A percentile compares a stretch with the other conserved stretches of the same genome.
phyloP scores from a whole-genome alignment of 1,284 basidiomycete genomes.

The Moniliophthora roreri region DNA sequence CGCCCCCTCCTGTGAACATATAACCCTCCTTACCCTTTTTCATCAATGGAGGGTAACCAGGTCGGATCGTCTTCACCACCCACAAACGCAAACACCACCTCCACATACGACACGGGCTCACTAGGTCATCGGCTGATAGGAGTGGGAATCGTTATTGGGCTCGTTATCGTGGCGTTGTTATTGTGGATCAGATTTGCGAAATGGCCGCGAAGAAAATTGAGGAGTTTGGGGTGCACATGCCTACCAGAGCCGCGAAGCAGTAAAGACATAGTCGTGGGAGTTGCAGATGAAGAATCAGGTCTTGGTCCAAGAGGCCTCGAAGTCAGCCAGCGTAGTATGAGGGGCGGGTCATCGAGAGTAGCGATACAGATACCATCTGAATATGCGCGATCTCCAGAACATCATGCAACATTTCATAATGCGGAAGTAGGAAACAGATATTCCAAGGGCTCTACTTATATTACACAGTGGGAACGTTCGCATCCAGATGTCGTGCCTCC shows the following conservation, averaged over 20 bases:
- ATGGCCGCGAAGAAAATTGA: slow-evolving; percentile 25
- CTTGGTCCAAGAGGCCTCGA: too few species aligned
- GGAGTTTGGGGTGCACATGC: slow-evolving; percentile 10
- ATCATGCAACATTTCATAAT: neutral
- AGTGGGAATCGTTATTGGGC: slow-evolving; percentile 35
- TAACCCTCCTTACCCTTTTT: neutral
- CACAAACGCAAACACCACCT: slow-evolving; percentile 18
- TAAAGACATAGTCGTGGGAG: slow-evolving; percentile 10
- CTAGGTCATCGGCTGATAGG: slow-evolving; percentile 44
- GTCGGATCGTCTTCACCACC: slow-evolving; percentile 14
- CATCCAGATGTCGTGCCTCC: neutral
- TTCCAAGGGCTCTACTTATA: neutral
- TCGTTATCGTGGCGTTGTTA: slow-evolving; percentile 28
- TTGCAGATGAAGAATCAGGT: neutral
- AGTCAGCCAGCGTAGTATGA: too few species aligned
- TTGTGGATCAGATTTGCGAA: slow-evolving; percentile 30
- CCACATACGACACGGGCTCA: slow-evolving; percentile 23
- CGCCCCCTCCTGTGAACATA: too few species aligned
- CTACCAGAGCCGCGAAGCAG: slow-evolving; percentile 7
- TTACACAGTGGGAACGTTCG: neutral
- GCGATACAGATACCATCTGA: neutral
- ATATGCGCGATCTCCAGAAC: neutral
- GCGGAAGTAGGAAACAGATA: slow-evolving; percentile 1
- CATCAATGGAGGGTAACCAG: neutral
- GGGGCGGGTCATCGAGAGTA: neutral